Evolutionary conservation across 768 basidiomycete genomes (phyloP).

Genomic region (Calvatia gigantea): DNA sequence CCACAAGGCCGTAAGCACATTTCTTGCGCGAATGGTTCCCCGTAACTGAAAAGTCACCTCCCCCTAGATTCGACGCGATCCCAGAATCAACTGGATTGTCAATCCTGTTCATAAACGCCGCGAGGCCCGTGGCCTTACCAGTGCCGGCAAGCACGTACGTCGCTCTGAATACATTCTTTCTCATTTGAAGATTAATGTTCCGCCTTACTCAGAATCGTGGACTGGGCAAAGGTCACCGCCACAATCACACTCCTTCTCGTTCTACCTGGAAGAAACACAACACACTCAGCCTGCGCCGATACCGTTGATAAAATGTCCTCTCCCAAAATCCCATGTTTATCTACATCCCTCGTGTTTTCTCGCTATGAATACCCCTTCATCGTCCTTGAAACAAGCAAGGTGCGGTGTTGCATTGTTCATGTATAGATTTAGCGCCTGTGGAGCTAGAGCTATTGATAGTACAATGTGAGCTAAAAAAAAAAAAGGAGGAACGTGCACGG

Average conservation of each 20-base stretch:
- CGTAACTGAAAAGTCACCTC: not conserved
- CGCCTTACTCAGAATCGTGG: slow-evolving; percentile 75
- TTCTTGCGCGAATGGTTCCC: not conserved
- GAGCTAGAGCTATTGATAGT: not conserved
- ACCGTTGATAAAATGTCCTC: slow-evolving; percentile 56
- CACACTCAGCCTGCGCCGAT: slow-evolving; percentile 88
- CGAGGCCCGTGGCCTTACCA: slow-evolving; percentile 96
- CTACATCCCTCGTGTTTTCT: slow-evolving; percentile 20
- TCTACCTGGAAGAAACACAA: slow-evolving; percentile 99
- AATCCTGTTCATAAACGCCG: slow-evolving; percentile 99
- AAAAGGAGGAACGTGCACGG: not conserved
- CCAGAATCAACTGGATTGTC: slow-evolving; percentile 98
- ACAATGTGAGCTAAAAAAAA: not conserved
- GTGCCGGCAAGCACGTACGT: slow-evolving; percentile 89
- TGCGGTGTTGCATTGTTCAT: not conserved
- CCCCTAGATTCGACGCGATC: slow-evolving; percentile 85
- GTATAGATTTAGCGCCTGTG: not conserved
- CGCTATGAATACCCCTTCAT: slow-evolving; percentile 18
- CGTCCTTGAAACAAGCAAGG: not conserved
- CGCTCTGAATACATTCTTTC: not conserved
- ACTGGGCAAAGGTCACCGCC: slow-evolving; percentile 89
- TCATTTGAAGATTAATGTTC: slow-evolving; percentile 4
- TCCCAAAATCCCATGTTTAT: slow-evolving; percentile 18
- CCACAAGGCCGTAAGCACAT: slow-evolving; percentile 80
- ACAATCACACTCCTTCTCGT: slow-evolving; percentile 90